These are phyloP conservation scores for Pyronema domesticum DNA, from an alignment of 495 filamentous ascomycete species.

Conservation along the genomic window DNA sequence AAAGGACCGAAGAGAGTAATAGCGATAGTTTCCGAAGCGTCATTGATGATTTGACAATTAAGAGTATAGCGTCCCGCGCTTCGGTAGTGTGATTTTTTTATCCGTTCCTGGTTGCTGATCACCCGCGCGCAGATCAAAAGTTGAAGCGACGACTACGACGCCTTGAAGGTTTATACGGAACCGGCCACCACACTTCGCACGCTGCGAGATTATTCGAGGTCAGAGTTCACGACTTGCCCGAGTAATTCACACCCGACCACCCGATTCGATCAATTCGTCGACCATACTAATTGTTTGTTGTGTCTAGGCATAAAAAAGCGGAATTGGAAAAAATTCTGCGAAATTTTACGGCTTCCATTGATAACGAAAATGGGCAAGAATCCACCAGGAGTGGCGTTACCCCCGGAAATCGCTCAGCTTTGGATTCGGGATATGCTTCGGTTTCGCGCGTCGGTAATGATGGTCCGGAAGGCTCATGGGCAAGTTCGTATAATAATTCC, in stretches of 20 bases:
- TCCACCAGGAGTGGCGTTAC: not conserved
- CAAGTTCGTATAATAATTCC: conserved; percentile 17
- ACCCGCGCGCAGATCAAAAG: conserved; percentile 29
- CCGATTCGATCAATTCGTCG: not conserved
- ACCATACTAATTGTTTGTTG: not conserved
- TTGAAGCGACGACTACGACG: conserved; percentile 50
- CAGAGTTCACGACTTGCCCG: conserved; percentile 47
- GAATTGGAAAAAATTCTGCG: conserved; percentile 55
- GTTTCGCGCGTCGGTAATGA: conserved; percentile 31
- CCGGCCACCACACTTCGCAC: conserved; percentile 33
- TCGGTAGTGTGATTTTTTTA: not conserved
- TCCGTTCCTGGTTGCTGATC: not conserved
- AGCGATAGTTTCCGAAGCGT: conserved; percentile 45
- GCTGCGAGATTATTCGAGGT: conserved; percentile 62
- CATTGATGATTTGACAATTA: conserved; percentile 54
- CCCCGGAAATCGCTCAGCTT: not conserved
- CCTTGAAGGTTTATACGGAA: conserved; percentile 44
- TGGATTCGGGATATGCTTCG: conserved; percentile 58
- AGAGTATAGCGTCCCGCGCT: conserved; percentile 31
- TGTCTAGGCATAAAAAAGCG: conserved; percentile 38
- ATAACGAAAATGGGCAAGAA: conserved; percentile 10
- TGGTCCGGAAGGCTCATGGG: not conserved
- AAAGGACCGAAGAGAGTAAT: conserved; percentile 32
- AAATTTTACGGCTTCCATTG: conserved; percentile 42
- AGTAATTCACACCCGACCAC: conserved; percentile 6